These are phyloP conservation scores for Phycomyces nitens DNA, from an alignment of 192 early-diverging fungal genomes.

Conservation along the genomic window DNA sequence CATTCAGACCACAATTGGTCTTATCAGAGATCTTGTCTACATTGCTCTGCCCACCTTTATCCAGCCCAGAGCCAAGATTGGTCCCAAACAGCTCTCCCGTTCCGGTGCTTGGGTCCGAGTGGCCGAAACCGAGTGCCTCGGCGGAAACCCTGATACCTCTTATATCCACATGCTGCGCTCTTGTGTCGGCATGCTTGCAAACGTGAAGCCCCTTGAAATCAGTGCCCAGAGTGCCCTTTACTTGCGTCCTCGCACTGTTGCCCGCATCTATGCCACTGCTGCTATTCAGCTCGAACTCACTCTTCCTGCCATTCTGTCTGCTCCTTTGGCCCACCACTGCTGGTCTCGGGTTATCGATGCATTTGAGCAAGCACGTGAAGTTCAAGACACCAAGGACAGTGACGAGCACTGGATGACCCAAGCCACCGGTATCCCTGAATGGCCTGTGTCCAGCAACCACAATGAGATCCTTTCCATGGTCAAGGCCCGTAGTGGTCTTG, in stretches of 20 bases:
- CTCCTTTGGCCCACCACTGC: neutral
- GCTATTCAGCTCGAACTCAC: conserved; percentile 18
- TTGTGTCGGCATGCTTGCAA: conserved; percentile 15
- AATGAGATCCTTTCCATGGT: conserved; percentile 8
- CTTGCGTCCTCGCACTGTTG: conserved; percentile 1
- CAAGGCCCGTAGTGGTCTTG: conserved; percentile 6
- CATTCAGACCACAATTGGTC: neutral
- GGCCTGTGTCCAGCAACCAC: conserved; percentile 1
- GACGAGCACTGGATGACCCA: neutral
- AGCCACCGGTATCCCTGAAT: neutral
- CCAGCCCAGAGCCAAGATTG: conserved; percentile 2
- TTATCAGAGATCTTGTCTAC: neutral
- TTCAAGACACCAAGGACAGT: neutral
- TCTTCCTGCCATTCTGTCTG: neutral
- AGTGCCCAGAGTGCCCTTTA: neutral
- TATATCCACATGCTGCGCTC: conserved; percentile 14
- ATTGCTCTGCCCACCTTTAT: neutral
- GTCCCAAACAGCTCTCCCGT: conserved; percentile 13
- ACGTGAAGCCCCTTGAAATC: neutral
- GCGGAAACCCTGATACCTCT: conserved; percentile 14
- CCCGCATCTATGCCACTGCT: conserved; percentile 6
- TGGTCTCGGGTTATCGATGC: neutral
- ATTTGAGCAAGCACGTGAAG: neutral
- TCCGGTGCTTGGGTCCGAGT: conserved; percentile 9
- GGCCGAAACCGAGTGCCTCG: conserved; percentile 13